Evolutionary conservation across 2,329 filamentous ascomycete genomes (phyloP), one percentile per base, ranked within the genome.

Genomic region (Colletotrichum scovillei): DNA sequence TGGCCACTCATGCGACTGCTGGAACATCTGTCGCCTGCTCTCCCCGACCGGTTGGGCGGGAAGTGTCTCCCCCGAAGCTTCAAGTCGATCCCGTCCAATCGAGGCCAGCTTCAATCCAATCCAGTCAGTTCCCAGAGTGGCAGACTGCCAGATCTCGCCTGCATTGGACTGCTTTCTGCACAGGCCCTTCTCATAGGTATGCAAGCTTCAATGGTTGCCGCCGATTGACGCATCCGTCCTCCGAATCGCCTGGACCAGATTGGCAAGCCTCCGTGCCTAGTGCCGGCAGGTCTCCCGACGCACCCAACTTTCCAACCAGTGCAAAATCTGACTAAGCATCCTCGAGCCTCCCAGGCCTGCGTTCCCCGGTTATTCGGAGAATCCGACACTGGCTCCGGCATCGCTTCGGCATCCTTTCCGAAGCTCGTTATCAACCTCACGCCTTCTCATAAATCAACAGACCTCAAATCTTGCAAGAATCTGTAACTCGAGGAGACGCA

Each of bases 341-440:
- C 12, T 14, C 16, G 22, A 32, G 42, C 9, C 53, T 3, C 56
- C 35, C 52, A 57, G 60, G 52, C n/a, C 62, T 35, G 24, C 32
- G 32, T 16, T 12, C 32, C 35, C 70, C 70, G 66, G 56, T 42
- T 60, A 52, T 22, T 69, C 46, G 59, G 70, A 73, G 42, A 55
- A 38, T 73, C 67, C 67, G 62, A 66, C 65, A 62, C 46, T 62
- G 56, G 8, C 67, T 73, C 71, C 71, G 71, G 60, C 24, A 57
- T 65, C 63, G 63, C 63, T 56, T 57, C 63, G 63, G 63, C 63
- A 55, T 65, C 24, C 28, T 42, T 65, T 32, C 63, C 52, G 52
- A 57, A 57, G 53, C 16, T 53, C 49, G 14, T 55, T 55, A 46
- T 53, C 60, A 63, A 57, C 63, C 12, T 46, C 52, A 3, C 32